These are phyloP conservation scores for Candida sanyaensis DNA, from an alignment of 1,139 yeast genomes.

Conservation along the genomic window DNA sequence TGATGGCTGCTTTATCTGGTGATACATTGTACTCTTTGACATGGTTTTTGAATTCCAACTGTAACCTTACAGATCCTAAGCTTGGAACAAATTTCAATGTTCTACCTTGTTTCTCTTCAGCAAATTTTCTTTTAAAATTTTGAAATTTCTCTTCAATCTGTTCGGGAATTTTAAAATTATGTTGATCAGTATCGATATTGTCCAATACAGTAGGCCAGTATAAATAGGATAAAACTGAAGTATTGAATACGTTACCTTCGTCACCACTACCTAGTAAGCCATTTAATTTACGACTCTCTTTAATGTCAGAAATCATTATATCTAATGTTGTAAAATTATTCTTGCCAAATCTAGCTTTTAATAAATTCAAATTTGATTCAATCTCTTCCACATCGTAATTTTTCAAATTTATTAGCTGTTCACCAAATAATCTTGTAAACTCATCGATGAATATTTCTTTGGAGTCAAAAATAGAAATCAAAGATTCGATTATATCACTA, in stretches of 20 bases:
- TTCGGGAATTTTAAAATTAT: conserved; percentile 49
- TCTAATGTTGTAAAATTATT: conserved; percentile 68
- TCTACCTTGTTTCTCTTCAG: conserved; percentile 55
- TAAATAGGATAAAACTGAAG: conserved; percentile 44
- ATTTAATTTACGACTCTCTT: conserved; percentile 41
- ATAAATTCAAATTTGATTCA: conserved; percentile 45
- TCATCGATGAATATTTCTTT: conserved; percentile 75
- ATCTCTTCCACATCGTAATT: conserved; percentile 48
- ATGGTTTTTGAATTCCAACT: conserved; percentile 52
- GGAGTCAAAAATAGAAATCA: conserved; percentile 76
- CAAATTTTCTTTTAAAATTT: conserved; percentile 43
- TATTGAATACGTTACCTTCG: conserved; percentile 22
- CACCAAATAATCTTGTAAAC: conserved; percentile 66
- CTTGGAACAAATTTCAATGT: conserved; percentile 58
- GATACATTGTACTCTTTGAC: conserved; percentile 49
- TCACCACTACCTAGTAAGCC: neutral
- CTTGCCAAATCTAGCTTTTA: conserved; percentile 70
- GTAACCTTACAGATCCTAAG: conserved; percentile 64
- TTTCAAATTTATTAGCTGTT: conserved; percentile 51
- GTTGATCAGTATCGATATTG: conserved; percentile 28
- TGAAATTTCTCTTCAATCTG: conserved; percentile 38
- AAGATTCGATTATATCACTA: conserved; percentile 69
- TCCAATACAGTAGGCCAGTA: conserved; percentile 55
- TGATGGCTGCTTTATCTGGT: conserved; percentile 71
- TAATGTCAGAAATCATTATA: conserved; percentile 81